Conservation (phyloP, 345 rosid genomes). For the Viola odorata region DNA sequence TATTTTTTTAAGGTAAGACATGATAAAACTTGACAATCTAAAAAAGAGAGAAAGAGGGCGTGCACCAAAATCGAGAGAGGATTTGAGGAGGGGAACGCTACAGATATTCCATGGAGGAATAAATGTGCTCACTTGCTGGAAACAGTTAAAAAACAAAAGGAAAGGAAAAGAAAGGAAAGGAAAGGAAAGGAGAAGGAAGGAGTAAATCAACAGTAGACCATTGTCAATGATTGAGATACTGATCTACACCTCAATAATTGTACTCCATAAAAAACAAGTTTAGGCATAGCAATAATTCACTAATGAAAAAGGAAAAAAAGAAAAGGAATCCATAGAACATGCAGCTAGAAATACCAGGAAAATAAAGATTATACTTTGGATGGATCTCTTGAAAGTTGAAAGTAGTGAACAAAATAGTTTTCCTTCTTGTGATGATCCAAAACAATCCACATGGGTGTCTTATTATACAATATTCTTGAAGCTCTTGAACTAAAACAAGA, state of each 20-base stretch:
- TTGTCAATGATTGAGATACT: conserved; percentile 41
- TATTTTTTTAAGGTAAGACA: background rate
- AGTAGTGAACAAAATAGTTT: conserved; percentile 7
- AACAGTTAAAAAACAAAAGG: conserved; percentile 16
- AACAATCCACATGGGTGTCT: no score
- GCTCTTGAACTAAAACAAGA: no score
- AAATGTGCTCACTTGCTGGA: conserved; percentile 10
- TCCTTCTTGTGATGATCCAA: conserved; percentile 8
- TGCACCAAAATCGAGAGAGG: background rate
- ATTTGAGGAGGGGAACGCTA: background rate
- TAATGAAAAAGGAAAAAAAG: no score
- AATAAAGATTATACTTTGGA: background rate
- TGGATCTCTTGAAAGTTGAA: conserved; percentile 1
- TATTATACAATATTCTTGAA: no score
- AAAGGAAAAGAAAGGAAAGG: conserved; percentile 5
- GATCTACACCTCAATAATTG: background rate
- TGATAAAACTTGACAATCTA: background rate
- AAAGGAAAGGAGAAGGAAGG: background rate
- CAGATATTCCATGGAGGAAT: conserved; percentile 14
- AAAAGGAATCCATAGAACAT: no score
- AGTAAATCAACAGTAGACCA: conserved; percentile 2
- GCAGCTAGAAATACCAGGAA: background rate
- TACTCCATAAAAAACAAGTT: no score
- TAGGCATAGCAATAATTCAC: conserved; percentile 24
- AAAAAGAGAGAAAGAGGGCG: background rate